Conservation (phyloP, 192 early-diverging fungal genomes). For the Coemansia umbellata region DNA sequence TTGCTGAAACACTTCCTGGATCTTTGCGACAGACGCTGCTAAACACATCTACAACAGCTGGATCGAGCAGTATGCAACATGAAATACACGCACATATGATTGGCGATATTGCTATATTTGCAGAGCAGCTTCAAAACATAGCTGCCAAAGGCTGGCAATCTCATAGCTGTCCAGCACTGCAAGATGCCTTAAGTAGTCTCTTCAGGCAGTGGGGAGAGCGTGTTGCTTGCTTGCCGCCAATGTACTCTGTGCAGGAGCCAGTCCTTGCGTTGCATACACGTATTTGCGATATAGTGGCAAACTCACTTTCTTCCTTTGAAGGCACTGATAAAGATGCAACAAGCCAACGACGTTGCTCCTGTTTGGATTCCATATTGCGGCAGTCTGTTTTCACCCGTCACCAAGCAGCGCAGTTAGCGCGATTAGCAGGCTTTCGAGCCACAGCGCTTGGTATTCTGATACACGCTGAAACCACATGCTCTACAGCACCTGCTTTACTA, state of each 20-base stretch:
- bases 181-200: constrained; percentile 6
- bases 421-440: constrained; percentile 30
- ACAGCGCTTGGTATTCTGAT: constrained; percentile 45
- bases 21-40: not conserved
- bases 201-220: constrained; percentile 38
- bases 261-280: constrained; percentile 43
- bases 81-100: constrained; percentile 49
- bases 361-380: constrained; percentile 13
- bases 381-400: constrained; percentile 26
- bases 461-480: constrained; percentile 29
- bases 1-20: constrained; percentile 10
- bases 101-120: constrained; percentile 34
- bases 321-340: not conserved
- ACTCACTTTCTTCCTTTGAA: not conserved
- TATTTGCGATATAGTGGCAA: constrained; percentile 26
- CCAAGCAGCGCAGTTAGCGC: constrained; percentile 47
- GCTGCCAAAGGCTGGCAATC: not conserved
- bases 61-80: constrained; percentile 2
- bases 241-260: constrained; percentile 42
- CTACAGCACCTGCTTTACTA: constrained; percentile 9
- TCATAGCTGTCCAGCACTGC: constrained; percentile 6
- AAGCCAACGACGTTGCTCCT: not conserved
- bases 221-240: constrained; percentile 22
- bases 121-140: constrained; percentile 3
- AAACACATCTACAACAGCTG: not conserved